Base-by-base conservation (phyloP, 768 basidiomycete species). In the Jaapia argillacea region DNA sequence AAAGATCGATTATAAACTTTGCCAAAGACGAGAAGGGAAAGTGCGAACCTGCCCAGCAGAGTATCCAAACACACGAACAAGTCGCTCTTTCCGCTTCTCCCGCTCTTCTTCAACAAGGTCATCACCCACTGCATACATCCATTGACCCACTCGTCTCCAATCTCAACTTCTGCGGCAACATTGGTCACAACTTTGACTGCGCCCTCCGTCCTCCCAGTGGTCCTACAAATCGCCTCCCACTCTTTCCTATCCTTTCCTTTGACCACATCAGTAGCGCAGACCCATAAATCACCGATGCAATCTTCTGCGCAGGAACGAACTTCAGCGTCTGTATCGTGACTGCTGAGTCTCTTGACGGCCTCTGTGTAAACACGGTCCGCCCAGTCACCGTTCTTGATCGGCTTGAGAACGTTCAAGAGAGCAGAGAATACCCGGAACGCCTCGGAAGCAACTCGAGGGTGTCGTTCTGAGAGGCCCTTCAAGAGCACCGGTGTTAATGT, bases 321-420 rank as follows among this genome's bases (percentile, higher is more conserved):
- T 49, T 96, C 93, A 3, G 85, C 80, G 58, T 98, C 94, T 1
- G 93, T 93, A 51, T 93, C 86, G 47, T 85, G 79, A 37, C 74
- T 82, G 40, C 67, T 74, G 27, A 99, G 63, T 41, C 89, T 72
- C 18, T 65, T 58, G 3, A 85, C 66, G 6, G 88, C 81, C 48
- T 89, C 81, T 5, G 74, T 66, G 59, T 93, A 96, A 3, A 96
- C 69, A 6, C 66, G 54, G 43, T 86, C 77, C 4, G 77, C 61
- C 87, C 87, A 90, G 13, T 78, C 75, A 4, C 60, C 64, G 44
- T 67, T 56, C 49, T 77, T 77, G 38, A 85, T 60, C 1, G 89
- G 89, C 39, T 83, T 80, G 28, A 85, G 64, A 2, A 85, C 73
- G 48, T 75, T 80, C 24, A 96, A 70, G 5, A 99, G 66, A 2